phyloP scores from a whole-genome alignment of 495 filamentous ascomycete genomes.

The Mycothermus thermophilus region DNA sequence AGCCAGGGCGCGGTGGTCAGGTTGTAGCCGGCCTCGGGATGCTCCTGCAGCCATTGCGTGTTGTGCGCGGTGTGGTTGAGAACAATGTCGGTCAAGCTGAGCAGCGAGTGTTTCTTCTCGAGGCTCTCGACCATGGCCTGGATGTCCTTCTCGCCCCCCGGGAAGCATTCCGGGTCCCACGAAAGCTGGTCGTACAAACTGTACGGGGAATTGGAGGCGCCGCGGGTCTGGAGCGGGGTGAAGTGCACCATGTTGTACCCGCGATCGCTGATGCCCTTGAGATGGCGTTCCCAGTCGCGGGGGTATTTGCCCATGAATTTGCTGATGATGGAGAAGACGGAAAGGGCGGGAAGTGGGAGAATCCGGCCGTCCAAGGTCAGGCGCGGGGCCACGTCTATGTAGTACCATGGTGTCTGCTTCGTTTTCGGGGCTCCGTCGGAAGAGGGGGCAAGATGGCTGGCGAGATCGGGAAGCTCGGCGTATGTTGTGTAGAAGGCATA shows the following conservation, averaged over 20 bases:
- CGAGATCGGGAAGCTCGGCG: conserved; percentile 68
- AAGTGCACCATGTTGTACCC: conserved; percentile 99
- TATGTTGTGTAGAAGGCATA: conserved; percentile 96
- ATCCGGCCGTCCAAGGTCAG: conserved; percentile 54
- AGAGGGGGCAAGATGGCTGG: conserved; percentile 37
- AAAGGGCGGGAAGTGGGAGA: conserved; percentile 72
- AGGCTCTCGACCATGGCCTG: conserved; percentile 61
- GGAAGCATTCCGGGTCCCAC: conserved; percentile 75
- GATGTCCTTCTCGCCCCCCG: conserved; percentile 76
- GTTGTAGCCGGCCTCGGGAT: conserved; percentile 95
- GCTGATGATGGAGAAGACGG: conserved; percentile 86
- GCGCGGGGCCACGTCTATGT: conserved; percentile 85
- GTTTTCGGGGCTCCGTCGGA: conserved; percentile 21
- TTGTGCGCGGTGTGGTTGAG: conserved; percentile 98
- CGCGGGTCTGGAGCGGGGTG: conserved; percentile 80
- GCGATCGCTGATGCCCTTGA: conserved; percentile 70
- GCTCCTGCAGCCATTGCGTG: conserved; percentile 83
- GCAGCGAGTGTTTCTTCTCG: conserved; percentile 69
- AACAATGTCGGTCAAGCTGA: conserved; percentile 91
- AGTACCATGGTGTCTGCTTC: conserved; percentile 60
- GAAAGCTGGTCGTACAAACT: conserved; percentile 83
- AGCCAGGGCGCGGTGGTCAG: conserved; percentile 87
- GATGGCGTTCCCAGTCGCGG: conserved; percentile 73
- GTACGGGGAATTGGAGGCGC: conserved; percentile 89
- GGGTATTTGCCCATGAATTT: conserved; percentile 96